These are phyloP conservation scores for Teratosphaeria zuluensis DNA, from an alignment of 2,329 filamentous ascomycete species.

Conservation along the genomic window DNA sequence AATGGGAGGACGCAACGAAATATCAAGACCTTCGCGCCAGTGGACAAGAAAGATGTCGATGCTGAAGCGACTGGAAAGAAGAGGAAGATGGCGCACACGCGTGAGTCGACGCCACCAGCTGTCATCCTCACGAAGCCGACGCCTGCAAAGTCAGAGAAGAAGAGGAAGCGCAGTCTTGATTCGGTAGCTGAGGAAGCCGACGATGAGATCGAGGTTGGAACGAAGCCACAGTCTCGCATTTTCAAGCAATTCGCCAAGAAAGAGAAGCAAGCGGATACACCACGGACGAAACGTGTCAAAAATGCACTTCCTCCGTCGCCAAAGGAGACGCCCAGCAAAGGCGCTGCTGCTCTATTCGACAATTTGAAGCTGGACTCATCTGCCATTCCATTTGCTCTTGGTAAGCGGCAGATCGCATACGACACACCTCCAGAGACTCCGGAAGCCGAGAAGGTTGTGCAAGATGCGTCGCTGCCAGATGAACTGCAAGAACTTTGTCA, in stretches of 20 bases:
- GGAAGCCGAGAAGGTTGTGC: conserved; percentile 7
- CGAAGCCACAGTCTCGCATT: conserved; percentile 6
- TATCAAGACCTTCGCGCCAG: conserved; percentile 14
- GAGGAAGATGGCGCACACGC: conserved; percentile 10
- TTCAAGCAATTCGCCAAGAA: conserved; percentile 8
- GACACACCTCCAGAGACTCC: conserved; percentile 27
- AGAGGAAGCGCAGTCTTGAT: conserved; percentile 18
- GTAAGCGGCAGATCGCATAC: conserved; percentile 12
- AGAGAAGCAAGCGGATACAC: conserved; percentile 1
- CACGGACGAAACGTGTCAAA: conserved; percentile 24
- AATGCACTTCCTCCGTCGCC: conserved; percentile 21
- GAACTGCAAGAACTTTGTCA: conserved; percentile 34
- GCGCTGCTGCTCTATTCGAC: conserved; percentile 25
- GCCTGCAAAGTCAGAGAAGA: conserved; percentile 8
- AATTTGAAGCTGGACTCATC: conserved; percentile 21
- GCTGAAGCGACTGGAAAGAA: conserved; percentile 7
- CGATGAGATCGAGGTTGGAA: conserved; percentile 9
- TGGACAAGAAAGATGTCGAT: conserved; percentile 13
- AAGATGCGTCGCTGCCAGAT: conserved; percentile 25
- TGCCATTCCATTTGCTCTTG: conserved; percentile 12
- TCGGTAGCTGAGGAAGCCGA: conserved; percentile 12
- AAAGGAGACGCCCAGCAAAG: conserved; percentile 26
- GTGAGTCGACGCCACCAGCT: conserved; percentile 10
- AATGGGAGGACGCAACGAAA: conserved; percentile 10
- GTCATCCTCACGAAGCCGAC: conserved; percentile 2